Evolutionary conservation across 2,329 filamentous ascomycete genomes (phyloP), one percentile per base, ranked within the genome.

Genomic region (Aureobasidium sp.): DNA sequence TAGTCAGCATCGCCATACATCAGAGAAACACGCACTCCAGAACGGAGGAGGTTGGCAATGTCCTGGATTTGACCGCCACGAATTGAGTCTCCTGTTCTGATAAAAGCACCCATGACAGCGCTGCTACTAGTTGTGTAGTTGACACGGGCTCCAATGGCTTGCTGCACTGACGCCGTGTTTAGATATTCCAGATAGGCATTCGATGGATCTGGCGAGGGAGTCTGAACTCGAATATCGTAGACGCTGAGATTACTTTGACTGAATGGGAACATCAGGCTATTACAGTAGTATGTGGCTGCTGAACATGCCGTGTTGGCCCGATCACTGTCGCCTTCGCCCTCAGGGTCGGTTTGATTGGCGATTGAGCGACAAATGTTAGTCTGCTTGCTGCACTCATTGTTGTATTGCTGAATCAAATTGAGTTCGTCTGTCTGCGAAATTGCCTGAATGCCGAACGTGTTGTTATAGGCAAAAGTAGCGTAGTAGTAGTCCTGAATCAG

Each of bases 1-100:
- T 77, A 71, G 77, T 81, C 69, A 78, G 81, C 79, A 66, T 86
- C 84, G 13, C 84, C 84, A 70, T 92, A 90, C 61, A 91, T 82
- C 61, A 93, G 75, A 6, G 87, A 86, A 16, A 94, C 82, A 11
- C 84, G 75, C 34, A 81, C 70, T 37, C 77, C 76, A 3, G 69
- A 68, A 53, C 67, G 66, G 25, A 81, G 71, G 10, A 82, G 69
- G 13, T 69, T 70, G 8, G 75, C 75, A 10, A 81, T 66, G 54
- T 77, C 75, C 5, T 73, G 65, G 25, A 77, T 65, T 47, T 72
- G 71, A 5, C 69, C 71, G 16, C 72, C 75, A 27, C 78, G 74
- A 61, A 76, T 72, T 15, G 73, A 70, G 63, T 81, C 79, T 44
- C 79, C 79, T 5, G 77, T 78, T 60, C 66, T 65, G 34, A 68